Percentiles rank a stretch among this genome's conserved stretches.
Evolutionary conservation across 306 rosid species (phyloP).

Genomic region (Astragalus membranaceus): DNA sequence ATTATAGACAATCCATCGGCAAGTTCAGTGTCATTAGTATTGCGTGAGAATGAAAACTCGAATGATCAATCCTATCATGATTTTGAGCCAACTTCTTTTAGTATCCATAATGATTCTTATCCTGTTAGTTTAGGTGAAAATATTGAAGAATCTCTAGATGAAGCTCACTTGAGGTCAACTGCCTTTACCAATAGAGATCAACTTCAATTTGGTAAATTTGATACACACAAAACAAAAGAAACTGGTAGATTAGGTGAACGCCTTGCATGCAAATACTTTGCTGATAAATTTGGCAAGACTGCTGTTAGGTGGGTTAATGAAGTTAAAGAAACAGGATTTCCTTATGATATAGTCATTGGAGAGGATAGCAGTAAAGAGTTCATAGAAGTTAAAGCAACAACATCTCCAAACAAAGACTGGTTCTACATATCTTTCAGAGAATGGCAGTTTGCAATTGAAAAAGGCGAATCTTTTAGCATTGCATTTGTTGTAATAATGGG

Average conservation of each 20-base stretch:
- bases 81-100: constrained; percentile 22
- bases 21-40: constrained; percentile 29
- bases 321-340: constrained; percentile 60
- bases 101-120: constrained; percentile 16
- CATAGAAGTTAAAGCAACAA: constrained; percentile 88
- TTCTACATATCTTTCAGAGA: constrained; percentile 60
- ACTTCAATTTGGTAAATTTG: constrained; percentile 44
- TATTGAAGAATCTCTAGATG: neutral
- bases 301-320: constrained; percentile 75
- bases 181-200: constrained; percentile 34
- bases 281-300: constrained; percentile 33
- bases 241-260: constrained; percentile 76
- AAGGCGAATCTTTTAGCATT: constrained; percentile 64
- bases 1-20: constrained; percentile 27
- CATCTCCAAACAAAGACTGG: constrained; percentile 77
- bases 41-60: constrained; percentile 26
- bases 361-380: constrained; percentile 38
- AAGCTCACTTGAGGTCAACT: constrained; percentile 6
- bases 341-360: constrained; percentile 56
- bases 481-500: constrained; percentile 53
- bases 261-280: constrained; percentile 57
- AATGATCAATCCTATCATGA: constrained; percentile 28
- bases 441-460: constrained; percentile 76
- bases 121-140: constrained; percentile 23
- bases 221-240: constrained; percentile 34